These are phyloP conservation scores for Curvularia hawaiiensis DNA, from an alignment of 2,329 filamentous ascomycete genomes.

Conservation along the genomic window DNA sequence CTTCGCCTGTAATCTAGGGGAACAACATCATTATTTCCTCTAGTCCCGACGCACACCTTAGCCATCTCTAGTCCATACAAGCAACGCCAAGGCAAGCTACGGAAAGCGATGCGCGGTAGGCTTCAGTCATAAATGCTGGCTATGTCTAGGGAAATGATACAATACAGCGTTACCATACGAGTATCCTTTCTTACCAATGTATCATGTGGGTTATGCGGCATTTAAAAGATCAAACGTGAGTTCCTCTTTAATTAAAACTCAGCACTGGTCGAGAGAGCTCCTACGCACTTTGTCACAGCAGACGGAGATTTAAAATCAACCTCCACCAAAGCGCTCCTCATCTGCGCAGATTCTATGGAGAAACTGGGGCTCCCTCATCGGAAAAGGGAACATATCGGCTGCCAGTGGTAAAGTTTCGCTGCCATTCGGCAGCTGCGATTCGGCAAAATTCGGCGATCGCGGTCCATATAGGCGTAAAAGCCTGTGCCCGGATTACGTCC, in stretches of 20 bases:
- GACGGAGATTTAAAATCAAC: background rate
- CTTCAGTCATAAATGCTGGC: background rate
- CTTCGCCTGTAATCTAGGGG: background rate
- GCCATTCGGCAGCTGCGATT: background rate
- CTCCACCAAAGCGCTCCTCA: background rate
- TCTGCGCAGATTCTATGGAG: background rate
- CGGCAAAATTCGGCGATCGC: slow-evolving; percentile 10
- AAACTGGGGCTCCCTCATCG: background rate
- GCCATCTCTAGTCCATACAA: background rate
- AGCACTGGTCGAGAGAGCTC: background rate
- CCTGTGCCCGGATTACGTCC: background rate
- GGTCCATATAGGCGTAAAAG: background rate
- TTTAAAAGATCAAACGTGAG: background rate
- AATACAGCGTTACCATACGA: background rate
- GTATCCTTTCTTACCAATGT: background rate
- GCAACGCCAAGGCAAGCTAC: background rate
- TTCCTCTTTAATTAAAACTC: background rate
- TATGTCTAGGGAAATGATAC: background rate
- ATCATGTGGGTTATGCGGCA: background rate
- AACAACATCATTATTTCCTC: background rate
- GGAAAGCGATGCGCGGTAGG: background rate
- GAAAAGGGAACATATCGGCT: background rate
- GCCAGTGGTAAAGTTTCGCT: background rate
- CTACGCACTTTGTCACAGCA: background rate
- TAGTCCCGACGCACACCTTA: background rate